Conservation (phyloP, 139 green algal species). For the Chlamydomonas schloesseri region DNA sequence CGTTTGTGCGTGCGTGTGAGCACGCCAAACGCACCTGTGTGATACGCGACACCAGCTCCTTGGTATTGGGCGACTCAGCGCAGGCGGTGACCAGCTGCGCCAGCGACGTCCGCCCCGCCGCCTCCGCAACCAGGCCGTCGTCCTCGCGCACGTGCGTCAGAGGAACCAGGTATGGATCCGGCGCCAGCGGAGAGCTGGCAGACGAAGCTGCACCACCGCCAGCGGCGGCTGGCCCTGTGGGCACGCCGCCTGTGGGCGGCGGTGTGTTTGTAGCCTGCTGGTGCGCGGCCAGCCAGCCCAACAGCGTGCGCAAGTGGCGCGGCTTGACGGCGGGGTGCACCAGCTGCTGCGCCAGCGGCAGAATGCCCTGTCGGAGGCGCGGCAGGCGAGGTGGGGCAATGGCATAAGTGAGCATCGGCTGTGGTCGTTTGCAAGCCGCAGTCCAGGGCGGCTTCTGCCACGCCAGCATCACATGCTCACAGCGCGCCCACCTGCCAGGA, state of each 20-base stretch:
- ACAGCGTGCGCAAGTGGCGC: constrained; percentile 51
- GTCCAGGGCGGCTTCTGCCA: too few relatives aligned
- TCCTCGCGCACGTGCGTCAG: constrained; percentile 33
- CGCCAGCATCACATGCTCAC: too few relatives aligned
- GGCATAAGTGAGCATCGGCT: too few relatives aligned
- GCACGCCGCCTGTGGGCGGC: too few relatives aligned
- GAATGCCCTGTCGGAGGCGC: constrained; percentile 29
- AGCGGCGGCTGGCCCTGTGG: background rate
- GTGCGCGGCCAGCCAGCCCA: constrained; percentile 46
- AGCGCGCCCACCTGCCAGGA: constrained; percentile 44
- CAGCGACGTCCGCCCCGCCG: constrained; percentile 18
- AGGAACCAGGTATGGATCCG: constrained; percentile 3
- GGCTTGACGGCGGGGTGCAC: constrained; percentile 43
- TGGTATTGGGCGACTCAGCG: constrained; percentile 41
- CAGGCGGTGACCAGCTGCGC: constrained; percentile 51
- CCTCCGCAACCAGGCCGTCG: background rate
- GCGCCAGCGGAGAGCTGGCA: background rate
- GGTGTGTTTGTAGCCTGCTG: background rate
- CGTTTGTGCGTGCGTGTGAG: too few relatives aligned
- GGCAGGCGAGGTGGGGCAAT: too few relatives aligned
- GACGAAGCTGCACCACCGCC: background rate
- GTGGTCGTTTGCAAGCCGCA: too few relatives aligned
- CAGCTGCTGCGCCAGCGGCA: constrained; percentile 47
- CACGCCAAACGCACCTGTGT: constrained; percentile 30
- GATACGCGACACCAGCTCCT: constrained; percentile 29